Evolutionary conservation across 2,329 filamentous ascomycete species (phyloP).

Genomic region (Neurospora sp.): DNA sequence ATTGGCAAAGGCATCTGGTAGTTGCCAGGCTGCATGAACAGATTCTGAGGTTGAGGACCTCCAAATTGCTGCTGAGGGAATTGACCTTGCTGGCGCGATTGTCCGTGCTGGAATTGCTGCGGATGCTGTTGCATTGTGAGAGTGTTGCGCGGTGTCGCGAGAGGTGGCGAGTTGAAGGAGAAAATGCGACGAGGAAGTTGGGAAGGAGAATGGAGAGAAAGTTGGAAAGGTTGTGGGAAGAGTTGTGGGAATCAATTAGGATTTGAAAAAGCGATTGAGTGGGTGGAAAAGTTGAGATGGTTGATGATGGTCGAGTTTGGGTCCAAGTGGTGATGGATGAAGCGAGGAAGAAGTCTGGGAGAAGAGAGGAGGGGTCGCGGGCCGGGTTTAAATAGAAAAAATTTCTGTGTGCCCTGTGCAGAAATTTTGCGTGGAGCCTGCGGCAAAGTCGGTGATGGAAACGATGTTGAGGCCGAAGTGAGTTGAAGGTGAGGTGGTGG

Average conservation of each 20-base stretch:
- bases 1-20: neutral
- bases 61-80: neutral
- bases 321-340: neutral
- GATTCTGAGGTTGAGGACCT: neutral
- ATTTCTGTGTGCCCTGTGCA: neutral
- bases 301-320: neutral
- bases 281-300: neutral
- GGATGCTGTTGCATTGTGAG: neutral
- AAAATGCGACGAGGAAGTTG: neutral
- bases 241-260: neutral
- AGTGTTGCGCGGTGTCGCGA: neutral
- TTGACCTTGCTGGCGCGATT: neutral
- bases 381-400: neutral
- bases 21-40: neutral
- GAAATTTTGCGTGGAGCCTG: neutral
- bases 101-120: neutral
- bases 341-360: neutral
- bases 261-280: neutral
- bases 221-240: neutral
- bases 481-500: neutral
- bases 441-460: neutral
- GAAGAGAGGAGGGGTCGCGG: neutral
- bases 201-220: neutral
- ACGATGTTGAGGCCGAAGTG: neutral
- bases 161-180: neutral